phyloP scores from a whole-genome alignment of 345 rosid species.

The Durio zibethinus region DNA sequence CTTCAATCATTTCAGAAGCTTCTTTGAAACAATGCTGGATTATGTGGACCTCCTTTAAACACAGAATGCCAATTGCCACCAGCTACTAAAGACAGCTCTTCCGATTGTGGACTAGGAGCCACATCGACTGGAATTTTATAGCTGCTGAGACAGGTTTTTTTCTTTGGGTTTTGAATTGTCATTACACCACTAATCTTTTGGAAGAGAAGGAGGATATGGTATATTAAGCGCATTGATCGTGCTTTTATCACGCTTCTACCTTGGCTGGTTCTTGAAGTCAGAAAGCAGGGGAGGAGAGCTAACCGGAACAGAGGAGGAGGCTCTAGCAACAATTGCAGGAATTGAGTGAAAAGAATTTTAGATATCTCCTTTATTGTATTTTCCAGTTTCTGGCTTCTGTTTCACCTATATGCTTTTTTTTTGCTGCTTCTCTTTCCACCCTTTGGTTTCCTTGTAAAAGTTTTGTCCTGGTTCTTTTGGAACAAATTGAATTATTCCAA shows the following conservation, averaged over 20 bases:
- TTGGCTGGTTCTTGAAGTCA: not conserved
- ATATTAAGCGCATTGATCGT: not conserved
- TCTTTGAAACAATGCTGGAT: constrained; percentile 22
- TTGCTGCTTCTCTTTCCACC: not conserved
- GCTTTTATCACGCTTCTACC: not conserved
- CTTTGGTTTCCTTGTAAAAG: not conserved
- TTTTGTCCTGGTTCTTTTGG: not conserved
- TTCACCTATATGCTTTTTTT: not conserved
- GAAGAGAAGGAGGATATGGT: constrained; percentile 13
- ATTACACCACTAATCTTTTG: not conserved
- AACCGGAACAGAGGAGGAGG: too few species aligned
- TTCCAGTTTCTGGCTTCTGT: not conserved
- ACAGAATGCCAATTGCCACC: not conserved
- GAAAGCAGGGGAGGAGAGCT: not conserved
- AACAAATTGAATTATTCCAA: too few species aligned
- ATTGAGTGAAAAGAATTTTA: not conserved
- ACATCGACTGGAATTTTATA: not conserved
- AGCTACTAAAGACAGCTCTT: not conserved
- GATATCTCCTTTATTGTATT: not conserved
- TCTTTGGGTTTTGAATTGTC: not conserved
- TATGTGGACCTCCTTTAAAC: constrained; percentile 24
- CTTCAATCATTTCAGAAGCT: constrained; percentile 16
- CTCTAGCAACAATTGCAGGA: too few species aligned
- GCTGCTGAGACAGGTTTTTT: not conserved
- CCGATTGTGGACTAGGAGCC: not conserved